A percentile compares a stretch with the other conserved stretches of the same genome.
These are phyloP conservation scores for Dacryopinax primogenitus DNA, from an alignment of 768 basidiomycete species.

Conservation along the genomic window DNA sequence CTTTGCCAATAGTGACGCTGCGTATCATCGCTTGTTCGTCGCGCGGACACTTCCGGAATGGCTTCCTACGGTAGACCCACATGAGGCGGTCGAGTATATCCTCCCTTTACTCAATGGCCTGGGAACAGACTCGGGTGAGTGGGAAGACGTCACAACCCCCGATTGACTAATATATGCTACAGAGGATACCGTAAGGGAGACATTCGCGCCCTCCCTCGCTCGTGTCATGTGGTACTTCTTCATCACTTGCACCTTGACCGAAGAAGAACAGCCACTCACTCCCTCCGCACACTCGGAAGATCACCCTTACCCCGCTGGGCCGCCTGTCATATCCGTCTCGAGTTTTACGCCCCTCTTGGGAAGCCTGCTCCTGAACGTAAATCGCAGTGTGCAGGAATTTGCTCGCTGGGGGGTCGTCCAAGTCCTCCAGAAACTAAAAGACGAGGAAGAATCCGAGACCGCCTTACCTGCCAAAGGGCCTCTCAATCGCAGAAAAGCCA, in stretches of 20 bases:
- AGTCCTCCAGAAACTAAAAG: constrained; percentile 55
- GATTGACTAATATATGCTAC: constrained; percentile 10
- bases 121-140: constrained; percentile 72
- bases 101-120: constrained; percentile 76
- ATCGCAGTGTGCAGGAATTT: constrained; percentile 54
- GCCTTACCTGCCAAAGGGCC: background rate
- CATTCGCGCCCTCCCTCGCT: constrained; percentile 66
- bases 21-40: constrained; percentile 65
- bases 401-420: constrained; percentile 68
- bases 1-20: constrained; percentile 63
- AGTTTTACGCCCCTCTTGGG: constrained; percentile 87
- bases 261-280: background rate
- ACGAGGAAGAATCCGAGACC: constrained; percentile 38
- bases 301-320: background rate
- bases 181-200: constrained; percentile 85
- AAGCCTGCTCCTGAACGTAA: constrained; percentile 71
- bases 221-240: constrained; percentile 90
- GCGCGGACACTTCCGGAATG: constrained; percentile 69
- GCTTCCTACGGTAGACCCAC: constrained; percentile 59
- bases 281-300: constrained; percentile 5
- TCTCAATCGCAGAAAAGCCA: constrained; percentile 19
- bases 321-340: constrained; percentile 54
- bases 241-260: constrained; percentile 21
- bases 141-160: background rate
- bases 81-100: constrained; percentile 86